phyloP scores from a whole-genome alignment of 495 filamentous ascomycete species.

The Neurospora sp. region DNA sequence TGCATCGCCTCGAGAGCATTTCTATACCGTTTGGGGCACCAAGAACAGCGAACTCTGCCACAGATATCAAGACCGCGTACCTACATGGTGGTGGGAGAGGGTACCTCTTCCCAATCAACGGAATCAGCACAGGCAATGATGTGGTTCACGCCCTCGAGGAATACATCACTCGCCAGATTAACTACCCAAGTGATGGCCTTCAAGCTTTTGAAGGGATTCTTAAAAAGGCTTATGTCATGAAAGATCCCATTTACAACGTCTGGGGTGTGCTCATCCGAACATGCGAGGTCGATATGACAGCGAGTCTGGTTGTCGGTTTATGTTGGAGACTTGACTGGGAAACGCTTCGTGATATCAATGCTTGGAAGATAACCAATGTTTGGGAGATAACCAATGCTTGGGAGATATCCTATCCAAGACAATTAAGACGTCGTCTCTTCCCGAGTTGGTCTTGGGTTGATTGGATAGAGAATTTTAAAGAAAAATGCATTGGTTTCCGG shows the following conservation, averaged over 20 bases:
- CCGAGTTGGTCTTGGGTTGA: background rate
- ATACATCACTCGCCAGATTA: background rate
- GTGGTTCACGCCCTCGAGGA: background rate
- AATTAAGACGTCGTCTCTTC: background rate
- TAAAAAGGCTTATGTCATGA: background rate
- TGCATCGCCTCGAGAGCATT: background rate
- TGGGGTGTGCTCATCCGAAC: background rate
- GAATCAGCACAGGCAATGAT: too few relatives aligned
- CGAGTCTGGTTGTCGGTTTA: background rate
- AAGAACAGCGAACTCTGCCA: background rate
- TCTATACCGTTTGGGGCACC: background rate
- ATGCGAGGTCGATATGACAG: background rate
- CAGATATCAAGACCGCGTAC: background rate
- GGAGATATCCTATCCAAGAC: background rate
- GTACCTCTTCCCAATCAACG: background rate
- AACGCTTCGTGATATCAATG: too few relatives aligned
- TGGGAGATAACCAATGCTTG: too few relatives aligned
- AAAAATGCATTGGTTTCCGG: background rate
- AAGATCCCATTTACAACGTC: background rate
- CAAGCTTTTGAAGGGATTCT: background rate
- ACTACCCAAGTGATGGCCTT: background rate
- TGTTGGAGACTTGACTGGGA: too few relatives aligned
- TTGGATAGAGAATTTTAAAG: background rate
- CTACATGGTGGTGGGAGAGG: too few relatives aligned
- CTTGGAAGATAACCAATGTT: too few relatives aligned